phyloP scores from a whole-genome alignment of 495 filamentous ascomycete species.

The Glarea lozoyensis region DNA sequence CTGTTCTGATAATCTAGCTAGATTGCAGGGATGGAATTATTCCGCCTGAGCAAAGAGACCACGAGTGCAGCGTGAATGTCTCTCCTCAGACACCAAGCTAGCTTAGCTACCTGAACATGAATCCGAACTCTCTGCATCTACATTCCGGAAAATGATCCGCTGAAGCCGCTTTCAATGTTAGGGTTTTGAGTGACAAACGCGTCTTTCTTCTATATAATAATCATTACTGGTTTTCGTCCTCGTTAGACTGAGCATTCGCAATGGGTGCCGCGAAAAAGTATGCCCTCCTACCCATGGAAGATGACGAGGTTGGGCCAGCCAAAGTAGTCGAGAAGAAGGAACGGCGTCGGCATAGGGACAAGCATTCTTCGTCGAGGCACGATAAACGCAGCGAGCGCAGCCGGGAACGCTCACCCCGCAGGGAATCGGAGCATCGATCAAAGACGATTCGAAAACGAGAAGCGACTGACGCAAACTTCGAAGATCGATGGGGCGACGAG shows the following conservation, averaged over 20 bases:
- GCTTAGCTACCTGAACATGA: no score
- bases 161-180: no score
- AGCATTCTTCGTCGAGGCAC: conserved; percentile 25
- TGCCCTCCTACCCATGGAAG: conserved; percentile 75
- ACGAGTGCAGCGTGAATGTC: no score
- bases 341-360: conserved; percentile 30
- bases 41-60: no score
- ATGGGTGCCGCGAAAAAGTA: conserved; percentile 59
- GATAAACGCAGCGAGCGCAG: conserved; percentile 26
- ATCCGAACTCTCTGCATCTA: no score
- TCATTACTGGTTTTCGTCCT: background rate
- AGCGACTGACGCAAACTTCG: conserved; percentile 43
- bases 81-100: no score
- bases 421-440: conserved; percentile 36
- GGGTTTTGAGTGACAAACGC: no score
- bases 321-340: conserved; percentile 36
- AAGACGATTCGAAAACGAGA: conserved; percentile 46
- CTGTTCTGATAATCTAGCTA: no score
- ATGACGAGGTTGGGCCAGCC: conserved; percentile 49
- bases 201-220: no score
- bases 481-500: conserved; percentile 76
- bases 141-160: no score
- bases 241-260: background rate
- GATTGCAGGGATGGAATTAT: no score
- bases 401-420: conserved; percentile 26